Evolutionary conservation across 2,329 filamentous ascomycete species (phyloP).

Genomic region (Pyricularia sp.): DNA sequence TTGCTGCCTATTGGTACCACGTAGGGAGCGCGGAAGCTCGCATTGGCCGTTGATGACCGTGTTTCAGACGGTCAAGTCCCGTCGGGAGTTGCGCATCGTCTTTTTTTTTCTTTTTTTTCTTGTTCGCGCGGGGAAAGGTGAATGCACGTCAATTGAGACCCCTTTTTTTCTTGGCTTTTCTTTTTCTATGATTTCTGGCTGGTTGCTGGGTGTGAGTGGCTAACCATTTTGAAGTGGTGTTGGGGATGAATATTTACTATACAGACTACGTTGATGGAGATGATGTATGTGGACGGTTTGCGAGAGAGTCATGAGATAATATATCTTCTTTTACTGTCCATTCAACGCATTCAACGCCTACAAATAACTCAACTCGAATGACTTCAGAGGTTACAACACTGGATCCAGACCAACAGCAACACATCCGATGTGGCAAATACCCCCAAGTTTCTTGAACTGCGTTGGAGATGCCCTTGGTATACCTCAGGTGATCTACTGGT

Average conservation of each 20-base stretch:
- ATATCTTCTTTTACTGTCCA: too few relatives aligned
- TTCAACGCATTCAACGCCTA: too few relatives aligned
- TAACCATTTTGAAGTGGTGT: too few relatives aligned
- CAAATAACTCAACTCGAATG: too few relatives aligned
- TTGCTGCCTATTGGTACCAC: background rate
- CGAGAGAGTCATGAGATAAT: too few relatives aligned
- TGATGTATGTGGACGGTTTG: too few relatives aligned
- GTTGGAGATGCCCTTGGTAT: background rate
- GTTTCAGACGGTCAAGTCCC: background rate
- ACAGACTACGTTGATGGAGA: background rate
- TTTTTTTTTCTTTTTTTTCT: background rate
- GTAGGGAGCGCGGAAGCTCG: background rate
- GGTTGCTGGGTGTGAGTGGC: too few relatives aligned
- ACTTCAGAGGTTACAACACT: too few relatives aligned
- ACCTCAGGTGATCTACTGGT: slow-evolving; percentile 3
- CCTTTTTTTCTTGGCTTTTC: background rate
- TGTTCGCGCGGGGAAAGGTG: background rate
- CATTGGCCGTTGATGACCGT: background rate
- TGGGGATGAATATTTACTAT: background rate
- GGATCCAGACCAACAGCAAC: too few relatives aligned
- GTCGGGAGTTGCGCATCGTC: background rate
- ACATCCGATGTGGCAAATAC: too few relatives aligned
- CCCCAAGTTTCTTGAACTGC: too few relatives aligned
- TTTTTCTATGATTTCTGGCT: background rate
- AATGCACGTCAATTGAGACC: background rate